Conservation (phyloP, 805 yeast species). For the Lachancea dasiensis region DNA sequence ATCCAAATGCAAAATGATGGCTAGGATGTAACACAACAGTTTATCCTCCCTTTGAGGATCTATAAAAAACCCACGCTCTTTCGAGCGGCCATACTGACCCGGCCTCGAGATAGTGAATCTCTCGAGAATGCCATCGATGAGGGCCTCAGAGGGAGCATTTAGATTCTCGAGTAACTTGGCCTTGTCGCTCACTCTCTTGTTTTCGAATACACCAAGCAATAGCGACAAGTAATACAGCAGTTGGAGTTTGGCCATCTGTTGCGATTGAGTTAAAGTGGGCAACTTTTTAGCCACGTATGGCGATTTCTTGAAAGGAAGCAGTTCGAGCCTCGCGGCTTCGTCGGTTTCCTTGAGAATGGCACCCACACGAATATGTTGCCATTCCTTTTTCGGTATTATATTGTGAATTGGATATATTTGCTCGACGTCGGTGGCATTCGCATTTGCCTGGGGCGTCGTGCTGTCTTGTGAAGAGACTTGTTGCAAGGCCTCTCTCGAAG, state of each 20-base stretch:
- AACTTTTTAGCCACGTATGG: conserved; percentile 47
- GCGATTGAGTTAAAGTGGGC: conserved; percentile 35
- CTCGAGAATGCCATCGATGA: conserved; percentile 65
- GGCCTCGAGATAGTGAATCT: conserved; percentile 65
- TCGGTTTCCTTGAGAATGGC: conserved; percentile 53
- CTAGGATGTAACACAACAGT: conserved; percentile 71
- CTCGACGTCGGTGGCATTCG: conserved; percentile 74
- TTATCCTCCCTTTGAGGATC: conserved; percentile 90
- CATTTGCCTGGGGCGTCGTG: conserved; percentile 75
- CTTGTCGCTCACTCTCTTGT: conserved; percentile 60
- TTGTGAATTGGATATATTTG: conserved; percentile 71
- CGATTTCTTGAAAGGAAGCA: conserved; percentile 60
- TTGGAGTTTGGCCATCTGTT: conserved; percentile 54
- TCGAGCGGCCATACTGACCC: conserved; percentile 64
- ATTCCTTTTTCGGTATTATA: conserved; percentile 65
- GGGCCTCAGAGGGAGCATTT: conserved; percentile 63
- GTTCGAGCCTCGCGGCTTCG: conserved; percentile 43
- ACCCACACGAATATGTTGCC: conserved; percentile 56
- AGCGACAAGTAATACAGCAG: conserved; percentile 75
- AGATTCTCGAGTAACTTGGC: conserved; percentile 53
- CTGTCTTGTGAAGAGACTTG: conserved; percentile 57
- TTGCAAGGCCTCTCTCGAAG: conserved; percentile 59
- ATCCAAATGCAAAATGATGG: conserved; percentile 67
- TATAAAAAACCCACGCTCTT: conserved; percentile 67
- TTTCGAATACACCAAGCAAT: conserved; percentile 70